Base-by-base conservation (phyloP, 2,329 filamentous ascomycete genomes). In the Aureobasidium mangrovei region DNA sequence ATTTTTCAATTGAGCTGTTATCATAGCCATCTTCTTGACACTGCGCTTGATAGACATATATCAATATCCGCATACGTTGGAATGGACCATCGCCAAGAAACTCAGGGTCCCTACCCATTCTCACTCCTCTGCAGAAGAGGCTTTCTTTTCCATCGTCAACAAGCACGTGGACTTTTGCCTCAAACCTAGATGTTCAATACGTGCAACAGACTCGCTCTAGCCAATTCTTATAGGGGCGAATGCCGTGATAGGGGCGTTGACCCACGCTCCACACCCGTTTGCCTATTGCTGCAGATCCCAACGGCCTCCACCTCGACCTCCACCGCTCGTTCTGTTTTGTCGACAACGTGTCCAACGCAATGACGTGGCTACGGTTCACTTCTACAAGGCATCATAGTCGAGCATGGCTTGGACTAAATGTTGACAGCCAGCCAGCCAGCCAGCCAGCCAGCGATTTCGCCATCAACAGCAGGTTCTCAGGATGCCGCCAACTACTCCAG, bases 271-370 rank as follows among this genome's bases (percentile, higher is more conserved):
- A 39, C 18, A 18, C 18, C 18, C 18, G 32, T 35, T 12, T 12
- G 7, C 38, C 47, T 52, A 52, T 52, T 52, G 47, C 39, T 38
- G 47, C 29, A 52, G 39, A 52, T 52, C 47, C 35, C 47, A 42
- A 52, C 47, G 47, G 36, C 35, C n/a, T 42, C 38, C 29, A 52
- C 39, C 28, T 42, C 47, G 10, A 33, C 46, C 45, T 38, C 45
- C 45, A 47, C 29, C 35, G 36, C 31, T 36, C 46, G 35, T n/a
- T 27, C 36, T 32, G 36, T 49, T 40, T 39, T 35, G 8, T 36
- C 31, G 27, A 24, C 7, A 39, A 40, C 46, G 32, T 18, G 40
- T 49, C 31, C 28, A 39, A 26, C 32, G 46, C 4, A 49, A 32
- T 49, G 46, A 49, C 46, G 46, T n/a, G n/a, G 12, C 26, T 7